Evolutionary conservation across 139 green algal species (phyloP).

Genomic region (Chlorella sp.): DNA sequence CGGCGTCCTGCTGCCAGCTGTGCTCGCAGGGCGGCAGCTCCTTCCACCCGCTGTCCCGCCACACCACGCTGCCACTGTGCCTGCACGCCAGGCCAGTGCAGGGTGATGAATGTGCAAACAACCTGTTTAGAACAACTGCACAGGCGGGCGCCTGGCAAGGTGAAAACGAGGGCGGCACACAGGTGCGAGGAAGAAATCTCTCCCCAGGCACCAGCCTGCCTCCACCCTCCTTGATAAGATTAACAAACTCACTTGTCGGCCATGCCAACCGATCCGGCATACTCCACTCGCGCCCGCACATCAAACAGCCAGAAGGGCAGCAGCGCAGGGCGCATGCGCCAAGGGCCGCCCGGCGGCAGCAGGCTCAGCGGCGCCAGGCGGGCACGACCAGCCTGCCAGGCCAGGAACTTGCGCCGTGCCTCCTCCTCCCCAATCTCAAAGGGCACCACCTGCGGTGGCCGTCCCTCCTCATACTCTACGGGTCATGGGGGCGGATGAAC

Average conservation of each 20-base stretch:
- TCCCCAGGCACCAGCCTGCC: too few relatives aligned
- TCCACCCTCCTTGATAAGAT: too few relatives aligned
- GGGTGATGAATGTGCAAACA: background rate
- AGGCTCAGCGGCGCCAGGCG: slow-evolving; percentile 43
- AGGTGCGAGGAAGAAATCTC: too few relatives aligned
- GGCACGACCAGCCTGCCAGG: slow-evolving; percentile 10
- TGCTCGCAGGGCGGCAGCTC: slow-evolving; percentile 23
- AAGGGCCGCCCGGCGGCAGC: slow-evolving; percentile 24
- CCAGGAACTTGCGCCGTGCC: slow-evolving; percentile 12
- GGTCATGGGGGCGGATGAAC: background rate
- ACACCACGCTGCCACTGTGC: background rate
- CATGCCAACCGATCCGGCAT: slow-evolving; percentile 4
- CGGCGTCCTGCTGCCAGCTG: slow-evolving; percentile 9
- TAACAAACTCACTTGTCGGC: slow-evolving; percentile 6
- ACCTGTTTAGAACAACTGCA: too few relatives aligned
- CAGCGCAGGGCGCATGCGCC: slow-evolving; percentile 40
- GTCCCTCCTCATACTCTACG: slow-evolving; percentile 23
- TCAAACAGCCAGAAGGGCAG: slow-evolving; percentile 71
- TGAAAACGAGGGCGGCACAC: too few relatives aligned
- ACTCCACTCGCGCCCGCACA: slow-evolving; percentile 39
- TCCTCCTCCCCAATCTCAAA: slow-evolving; percentile 16
- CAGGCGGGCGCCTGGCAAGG: too few relatives aligned
- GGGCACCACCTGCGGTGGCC: slow-evolving; percentile 16
- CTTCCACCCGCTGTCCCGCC: slow-evolving; percentile 19
- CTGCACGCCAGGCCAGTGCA: too few relatives aligned